Conservation (phyloP, 139 green algal species). For the Chlorella sorokiniana region DNA sequence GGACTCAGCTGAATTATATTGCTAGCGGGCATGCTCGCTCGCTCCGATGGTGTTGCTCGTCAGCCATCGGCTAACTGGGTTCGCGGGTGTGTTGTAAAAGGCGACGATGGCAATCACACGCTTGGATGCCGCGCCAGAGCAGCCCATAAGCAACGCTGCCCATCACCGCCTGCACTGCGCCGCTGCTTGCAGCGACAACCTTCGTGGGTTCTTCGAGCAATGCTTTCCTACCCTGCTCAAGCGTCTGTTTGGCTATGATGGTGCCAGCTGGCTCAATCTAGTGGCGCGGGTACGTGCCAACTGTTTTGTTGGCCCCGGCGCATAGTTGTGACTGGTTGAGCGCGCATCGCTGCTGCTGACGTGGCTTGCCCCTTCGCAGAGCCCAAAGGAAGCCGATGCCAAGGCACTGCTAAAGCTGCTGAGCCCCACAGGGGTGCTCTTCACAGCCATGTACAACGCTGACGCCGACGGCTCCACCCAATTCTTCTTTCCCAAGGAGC, state of each 20-base stretch:
- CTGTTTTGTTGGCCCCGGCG: background rate
- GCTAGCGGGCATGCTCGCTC: too few relatives aligned
- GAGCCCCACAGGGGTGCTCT: constrained; percentile 64
- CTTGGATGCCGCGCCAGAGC: too few relatives aligned
- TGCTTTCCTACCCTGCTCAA: constrained; percentile 78
- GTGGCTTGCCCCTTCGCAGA: constrained; percentile 35
- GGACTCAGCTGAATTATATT: too few relatives aligned
- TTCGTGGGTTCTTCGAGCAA: constrained; percentile 82
- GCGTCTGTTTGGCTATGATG: constrained; percentile 81
- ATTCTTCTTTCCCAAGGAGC: constrained; percentile 78
- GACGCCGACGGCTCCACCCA: constrained; percentile 74
- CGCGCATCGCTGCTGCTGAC: background rate
- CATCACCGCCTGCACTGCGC: background rate
- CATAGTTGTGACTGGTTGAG: background rate
- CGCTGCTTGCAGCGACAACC: constrained; percentile 70
- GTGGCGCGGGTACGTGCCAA: constrained; percentile 54
- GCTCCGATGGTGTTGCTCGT: too few relatives aligned
- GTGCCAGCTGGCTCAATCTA: constrained; percentile 71
- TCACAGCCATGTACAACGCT: constrained; percentile 70
- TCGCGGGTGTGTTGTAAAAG: too few relatives aligned
- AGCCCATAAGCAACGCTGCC: background rate
- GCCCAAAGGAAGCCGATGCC: constrained; percentile 60
- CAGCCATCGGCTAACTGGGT: too few relatives aligned
- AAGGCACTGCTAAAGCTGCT: constrained; percentile 66
- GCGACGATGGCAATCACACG: too few relatives aligned